Percentiles rank a stretch among this genome's conserved stretches.
phyloP scores from a whole-genome alignment of 768 basidiomycete species.

The Tricholoma sp. region DNA sequence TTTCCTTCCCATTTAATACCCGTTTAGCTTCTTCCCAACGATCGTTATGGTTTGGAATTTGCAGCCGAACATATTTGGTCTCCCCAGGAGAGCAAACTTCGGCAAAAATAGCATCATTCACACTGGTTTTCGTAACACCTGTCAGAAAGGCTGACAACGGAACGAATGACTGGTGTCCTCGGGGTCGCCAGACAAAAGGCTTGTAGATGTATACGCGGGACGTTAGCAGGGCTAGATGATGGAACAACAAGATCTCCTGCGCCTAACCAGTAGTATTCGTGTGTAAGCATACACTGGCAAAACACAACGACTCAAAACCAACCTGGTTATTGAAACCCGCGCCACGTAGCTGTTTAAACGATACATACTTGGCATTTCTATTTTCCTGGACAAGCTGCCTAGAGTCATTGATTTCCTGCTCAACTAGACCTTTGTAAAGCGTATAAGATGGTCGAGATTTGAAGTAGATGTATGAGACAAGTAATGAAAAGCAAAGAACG shows the following conservation, averaged over 20 bases:
- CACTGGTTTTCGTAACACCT: conserved; percentile 32
- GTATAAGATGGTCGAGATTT: conserved; percentile 31
- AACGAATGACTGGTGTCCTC: conserved; percentile 33
- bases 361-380: conserved; percentile 31
- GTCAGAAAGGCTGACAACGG: conserved; percentile 40
- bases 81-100: conserved; percentile 35
- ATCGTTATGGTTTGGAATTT: conserved; percentile 12
- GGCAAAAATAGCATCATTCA: conserved; percentile 32
- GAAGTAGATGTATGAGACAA: conserved; percentile 28
- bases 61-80: conserved; percentile 28
- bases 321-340: conserved; percentile 49
- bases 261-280: conserved; percentile 21
- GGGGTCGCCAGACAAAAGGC: conserved; percentile 40
- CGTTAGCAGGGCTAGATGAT: conserved; percentile 37
- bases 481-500: conserved; percentile 8
- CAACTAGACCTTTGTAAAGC: conserved; percentile 29
- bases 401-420: conserved; percentile 25
- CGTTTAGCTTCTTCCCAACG: conserved; percentile 35
- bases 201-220: conserved; percentile 40
- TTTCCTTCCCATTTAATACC: conserved; percentile 26
- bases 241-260: conserved; percentile 41
- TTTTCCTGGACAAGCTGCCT: conserved; percentile 21
- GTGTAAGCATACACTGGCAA: not conserved
- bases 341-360: conserved; percentile 41
- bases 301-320: conserved; percentile 1